Conservation (phyloP, 2,329 filamentous ascomycete genomes). For the Cladosporium sp. region DNA sequence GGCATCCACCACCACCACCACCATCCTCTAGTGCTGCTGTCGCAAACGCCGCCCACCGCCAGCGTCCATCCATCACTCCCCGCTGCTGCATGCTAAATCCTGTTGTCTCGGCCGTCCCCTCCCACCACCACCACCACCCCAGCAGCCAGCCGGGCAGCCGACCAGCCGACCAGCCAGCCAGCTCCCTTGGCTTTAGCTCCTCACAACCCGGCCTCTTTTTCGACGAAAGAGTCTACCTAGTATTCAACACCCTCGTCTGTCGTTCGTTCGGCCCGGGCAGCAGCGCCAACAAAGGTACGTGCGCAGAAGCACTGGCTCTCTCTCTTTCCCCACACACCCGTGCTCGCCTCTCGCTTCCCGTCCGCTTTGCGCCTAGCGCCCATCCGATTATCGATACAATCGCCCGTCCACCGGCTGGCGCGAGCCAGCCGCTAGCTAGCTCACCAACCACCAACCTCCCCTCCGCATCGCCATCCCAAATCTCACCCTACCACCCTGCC, state of each 20-base stretch:
- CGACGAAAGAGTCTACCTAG: too few species aligned
- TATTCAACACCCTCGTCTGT: too few species aligned
- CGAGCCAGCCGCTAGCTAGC: conserved; percentile 20
- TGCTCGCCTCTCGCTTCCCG: conserved; percentile 9
- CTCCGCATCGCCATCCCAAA: conserved; percentile 16
- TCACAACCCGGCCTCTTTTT: too few species aligned
- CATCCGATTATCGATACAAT: conserved; percentile 2
- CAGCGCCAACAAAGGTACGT: background rate
- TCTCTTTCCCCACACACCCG: background rate
- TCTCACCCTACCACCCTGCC: background rate
- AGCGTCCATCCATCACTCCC: too few species aligned
- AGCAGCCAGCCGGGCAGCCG: background rate
- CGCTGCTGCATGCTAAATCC: too few species aligned
- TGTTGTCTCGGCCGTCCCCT: background rate
- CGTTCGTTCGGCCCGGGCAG: background rate
- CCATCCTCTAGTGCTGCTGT: background rate
- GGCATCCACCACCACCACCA: background rate
- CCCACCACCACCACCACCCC: background rate
- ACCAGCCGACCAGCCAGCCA: background rate
- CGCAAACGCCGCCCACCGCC: conserved; percentile 9
- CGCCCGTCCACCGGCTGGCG: conserved; percentile 9
- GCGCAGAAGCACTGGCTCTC: background rate
- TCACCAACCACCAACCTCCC: conserved; percentile 26
- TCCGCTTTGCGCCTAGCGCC: conserved; percentile 13
- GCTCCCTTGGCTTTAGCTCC: too few species aligned